Evolutionary conservation across 768 basidiomycete genomes (phyloP).

Genomic region (Rhodotorula taiwanensis): DNA sequence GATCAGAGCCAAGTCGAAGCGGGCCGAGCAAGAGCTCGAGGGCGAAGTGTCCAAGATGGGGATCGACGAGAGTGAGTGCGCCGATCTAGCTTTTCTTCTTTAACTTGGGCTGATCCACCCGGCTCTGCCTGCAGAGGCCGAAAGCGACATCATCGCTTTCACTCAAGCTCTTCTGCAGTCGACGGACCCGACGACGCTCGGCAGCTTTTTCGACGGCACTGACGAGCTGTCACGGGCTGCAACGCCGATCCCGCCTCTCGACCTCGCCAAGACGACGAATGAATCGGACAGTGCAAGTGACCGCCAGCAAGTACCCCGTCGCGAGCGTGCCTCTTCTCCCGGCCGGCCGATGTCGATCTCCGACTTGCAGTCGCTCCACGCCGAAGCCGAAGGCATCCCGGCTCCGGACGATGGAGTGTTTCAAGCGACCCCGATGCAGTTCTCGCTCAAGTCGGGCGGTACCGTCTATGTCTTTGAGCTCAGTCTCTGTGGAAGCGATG

Average conservation of each 20-base stretch:
- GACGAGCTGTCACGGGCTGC: neutral
- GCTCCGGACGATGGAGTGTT: slow-evolving; percentile 25
- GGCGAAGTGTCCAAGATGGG: neutral
- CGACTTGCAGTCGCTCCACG: slow-evolving; percentile 26
- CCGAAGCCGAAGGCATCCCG: slow-evolving; percentile 7
- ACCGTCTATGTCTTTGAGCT: slow-evolving; percentile 53
- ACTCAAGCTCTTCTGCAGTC: slow-evolving; percentile 34
- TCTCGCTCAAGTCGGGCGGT: slow-evolving; percentile 26
- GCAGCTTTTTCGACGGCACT: slow-evolving; percentile 26
- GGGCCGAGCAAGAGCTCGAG: slow-evolving; percentile 14
- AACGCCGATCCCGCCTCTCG: slow-evolving; percentile 15
- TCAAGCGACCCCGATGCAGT: slow-evolving; percentile 25
- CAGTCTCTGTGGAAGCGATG: slow-evolving; percentile 53
- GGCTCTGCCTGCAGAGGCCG: slow-evolving; percentile 10
- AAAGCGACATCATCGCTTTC: slow-evolving; percentile 37
- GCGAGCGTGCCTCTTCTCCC: slow-evolving; percentile 19
- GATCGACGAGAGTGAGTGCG: slow-evolving; percentile 26
- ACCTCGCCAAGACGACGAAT: slow-evolving; percentile 9
- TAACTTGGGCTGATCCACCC: neutral
- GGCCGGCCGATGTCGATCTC: slow-evolving; percentile 20
- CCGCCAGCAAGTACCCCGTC: neutral
- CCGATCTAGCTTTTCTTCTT: too few species aligned
- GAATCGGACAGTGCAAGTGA: neutral
- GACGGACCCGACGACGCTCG: slow-evolving; percentile 34
- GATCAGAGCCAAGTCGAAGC: slow-evolving; percentile 6